These are phyloP conservation scores for Collariella sp. DNA, from an alignment of 495 filamentous ascomycete species.

Conservation along the genomic window DNA sequence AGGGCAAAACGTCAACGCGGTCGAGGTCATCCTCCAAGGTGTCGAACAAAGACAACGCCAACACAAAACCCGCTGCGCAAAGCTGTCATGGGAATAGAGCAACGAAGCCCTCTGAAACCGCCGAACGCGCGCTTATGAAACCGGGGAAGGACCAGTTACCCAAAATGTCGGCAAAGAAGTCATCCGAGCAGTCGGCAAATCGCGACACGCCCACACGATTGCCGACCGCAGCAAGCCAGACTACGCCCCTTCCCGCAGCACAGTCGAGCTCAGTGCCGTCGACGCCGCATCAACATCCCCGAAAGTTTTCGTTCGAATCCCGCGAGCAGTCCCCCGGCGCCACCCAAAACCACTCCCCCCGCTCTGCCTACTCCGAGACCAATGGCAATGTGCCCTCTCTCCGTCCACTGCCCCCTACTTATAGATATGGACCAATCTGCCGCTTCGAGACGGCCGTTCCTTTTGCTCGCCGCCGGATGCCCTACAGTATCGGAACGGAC, in stretches of 20 bases:
- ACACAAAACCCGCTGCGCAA: conserved; percentile 33
- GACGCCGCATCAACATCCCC: conserved; percentile 81
- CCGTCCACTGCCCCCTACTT: conserved; percentile 43
- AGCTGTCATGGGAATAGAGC: conserved; percentile 54
- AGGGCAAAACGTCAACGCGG: conserved; percentile 40
- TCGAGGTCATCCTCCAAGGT: conserved; percentile 46
- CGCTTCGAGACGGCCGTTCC: conserved; percentile 62
- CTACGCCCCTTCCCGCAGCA: conserved; percentile 31
- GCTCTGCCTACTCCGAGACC: conserved; percentile 83
- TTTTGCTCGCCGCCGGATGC: conserved; percentile 60
- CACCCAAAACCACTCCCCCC: conserved; percentile 69
- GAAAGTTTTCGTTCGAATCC: conserved; percentile 74
- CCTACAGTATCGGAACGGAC: conserved; percentile 80
- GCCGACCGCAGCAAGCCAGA: conserved; percentile 27
- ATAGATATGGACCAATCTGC: conserved; percentile 55
- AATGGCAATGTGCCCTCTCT: conserved; percentile 62
- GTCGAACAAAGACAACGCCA: conserved; percentile 40
- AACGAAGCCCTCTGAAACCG: conserved; percentile 39
- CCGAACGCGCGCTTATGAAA: conserved; percentile 49
- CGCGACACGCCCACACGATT: conserved; percentile 28
- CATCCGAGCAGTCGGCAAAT: conserved; percentile 20
- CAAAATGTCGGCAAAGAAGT: conserved; percentile 44
- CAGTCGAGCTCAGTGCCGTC: conserved; percentile 92
- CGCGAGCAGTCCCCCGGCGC: conserved; percentile 78
- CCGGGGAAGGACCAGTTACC: conserved; percentile 36